Conservation (phyloP, 306 rosid genomes). For the Lupinus albus region DNA sequence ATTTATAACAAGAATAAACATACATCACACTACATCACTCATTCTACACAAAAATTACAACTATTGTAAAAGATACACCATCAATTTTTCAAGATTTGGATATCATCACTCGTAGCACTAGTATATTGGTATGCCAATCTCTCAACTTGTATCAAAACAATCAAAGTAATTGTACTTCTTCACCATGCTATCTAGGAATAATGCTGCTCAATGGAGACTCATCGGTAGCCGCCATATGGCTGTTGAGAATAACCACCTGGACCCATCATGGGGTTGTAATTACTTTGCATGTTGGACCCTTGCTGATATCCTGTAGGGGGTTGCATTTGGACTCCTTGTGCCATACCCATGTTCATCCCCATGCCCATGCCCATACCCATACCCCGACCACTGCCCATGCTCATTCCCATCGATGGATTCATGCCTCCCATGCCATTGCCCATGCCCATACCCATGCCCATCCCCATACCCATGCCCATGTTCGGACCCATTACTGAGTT, state of each 20-base stretch:
- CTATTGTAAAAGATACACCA: constrained; percentile 43
- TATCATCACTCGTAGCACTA: constrained; percentile 32
- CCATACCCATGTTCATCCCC: constrained; percentile 56
- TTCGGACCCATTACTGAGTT: constrained; percentile 70
- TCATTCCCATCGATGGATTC: constrained; percentile 34
- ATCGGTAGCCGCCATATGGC: constrained; percentile 82
- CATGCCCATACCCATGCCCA: constrained; percentile 59
- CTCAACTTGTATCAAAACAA: constrained; percentile 41
- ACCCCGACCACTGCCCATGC: constrained; percentile 46
- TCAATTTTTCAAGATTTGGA: constrained; percentile 40
- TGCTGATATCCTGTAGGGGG: constrained; percentile 62
- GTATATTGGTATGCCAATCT: constrained; percentile 33
- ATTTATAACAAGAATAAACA: constrained; percentile 44
- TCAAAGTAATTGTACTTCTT: constrained; percentile 30
- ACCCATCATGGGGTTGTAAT: constrained; percentile 82
- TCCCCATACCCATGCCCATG: constrained; percentile 37
- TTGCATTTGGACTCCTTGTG: constrained; percentile 78
- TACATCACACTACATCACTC: constrained; percentile 53
- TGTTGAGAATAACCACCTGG: constrained; percentile 72
- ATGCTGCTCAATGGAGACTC: constrained; percentile 41
- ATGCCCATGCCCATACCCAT: constrained; percentile 58
- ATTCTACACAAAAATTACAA: constrained; percentile 48
- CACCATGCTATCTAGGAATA: constrained; percentile 33
- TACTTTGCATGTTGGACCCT: constrained; percentile 64
- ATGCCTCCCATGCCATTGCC: neutral